Evolutionary conservation across 768 basidiomycete genomes (phyloP), one percentile per base, ranked within the genome.

Genomic region (Hydnomerulius pinastri): DNA sequence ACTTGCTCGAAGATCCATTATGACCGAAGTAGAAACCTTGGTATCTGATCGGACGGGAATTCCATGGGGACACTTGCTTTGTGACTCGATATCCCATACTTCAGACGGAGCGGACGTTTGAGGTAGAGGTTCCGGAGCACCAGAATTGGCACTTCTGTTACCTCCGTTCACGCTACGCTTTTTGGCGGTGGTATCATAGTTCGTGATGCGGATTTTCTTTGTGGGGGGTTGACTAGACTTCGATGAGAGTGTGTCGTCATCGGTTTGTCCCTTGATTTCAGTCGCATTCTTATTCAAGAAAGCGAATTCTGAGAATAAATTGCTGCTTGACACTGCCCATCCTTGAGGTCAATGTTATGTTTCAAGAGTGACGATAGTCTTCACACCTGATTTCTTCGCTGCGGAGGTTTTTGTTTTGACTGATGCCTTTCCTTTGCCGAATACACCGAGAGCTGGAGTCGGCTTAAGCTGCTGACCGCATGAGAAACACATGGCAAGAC

Each of bases 21-120:
- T 51, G 32, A 75, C 62, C 18, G 73, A 72, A 18, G 37, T 56
- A 18, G 66, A 38, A 13, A 30, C 28, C 33, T 30, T 42, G 17
- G 20, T 46, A 21, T 44, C 58, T n/a, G 54, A 57, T 1, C 56
- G 60, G 37, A 59, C 55, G 23, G 56, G 50, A 40, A 54, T 41
- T 38, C 58, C 47, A 5, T 46, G 4, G 50, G 65, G 50, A 24
- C 61, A 54, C 24, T 54, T 50, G 48, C 64, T 58, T 46, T 75
- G 71, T 12, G 63, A 40, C 57, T 85, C 84, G 24, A 85, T 81
- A 53, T 78, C 79, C 83, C 84, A 85, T 7, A 77, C 57, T 17
- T 73, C 69, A 9, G 83, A 84, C 46, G 59, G 66, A 2, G 58
- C 57, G 33, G 12, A 23, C 18, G 44, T 28, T 12, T 46, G 46